phyloP scores from a whole-genome alignment of 345 rosid species.

The Punica granatum region DNA sequence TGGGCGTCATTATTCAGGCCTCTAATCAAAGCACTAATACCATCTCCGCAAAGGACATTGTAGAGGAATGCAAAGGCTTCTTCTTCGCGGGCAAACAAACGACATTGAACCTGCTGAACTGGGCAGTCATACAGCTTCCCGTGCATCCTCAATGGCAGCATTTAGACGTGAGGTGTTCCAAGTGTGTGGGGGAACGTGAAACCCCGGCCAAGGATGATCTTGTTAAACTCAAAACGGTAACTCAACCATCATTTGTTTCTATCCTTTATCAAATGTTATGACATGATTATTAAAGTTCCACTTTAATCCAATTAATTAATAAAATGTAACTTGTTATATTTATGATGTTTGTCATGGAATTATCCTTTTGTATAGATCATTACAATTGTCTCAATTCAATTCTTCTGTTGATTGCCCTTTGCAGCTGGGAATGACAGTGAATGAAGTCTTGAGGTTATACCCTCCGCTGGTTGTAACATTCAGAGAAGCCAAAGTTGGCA shows the following conservation, averaged over 20 bases:
- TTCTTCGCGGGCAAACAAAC: slow-evolving; percentile 93
- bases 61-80: slow-evolving; percentile 87
- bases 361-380: no score
- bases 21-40: no score
- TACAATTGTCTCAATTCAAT: no score
- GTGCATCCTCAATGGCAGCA: slow-evolving; percentile 87
- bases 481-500: slow-evolving; percentile 46
- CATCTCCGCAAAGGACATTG: no score
- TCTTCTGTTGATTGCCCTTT: not conserved
- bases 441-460: slow-evolving; percentile 56
- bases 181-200: slow-evolving; percentile 52
- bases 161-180: slow-evolving; percentile 61
- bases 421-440: slow-evolving; percentile 60
- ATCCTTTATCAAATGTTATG: no score
- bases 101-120: slow-evolving; percentile 71
- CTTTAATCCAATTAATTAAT: no score
- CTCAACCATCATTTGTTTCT: no score
- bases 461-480: slow-evolving; percentile 72
- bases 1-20: no score
- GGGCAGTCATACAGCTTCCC: slow-evolving; percentile 65
- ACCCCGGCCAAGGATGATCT: slow-evolving; percentile 58
- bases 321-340: no score
- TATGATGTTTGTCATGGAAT: no score
- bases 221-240: slow-evolving; percentile 63
- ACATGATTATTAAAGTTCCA: no score